These are phyloP conservation scores for Pigoraptor vietnamica DNA, from an alignment of 78 protist genomes.

Conservation along the genomic window DNA sequence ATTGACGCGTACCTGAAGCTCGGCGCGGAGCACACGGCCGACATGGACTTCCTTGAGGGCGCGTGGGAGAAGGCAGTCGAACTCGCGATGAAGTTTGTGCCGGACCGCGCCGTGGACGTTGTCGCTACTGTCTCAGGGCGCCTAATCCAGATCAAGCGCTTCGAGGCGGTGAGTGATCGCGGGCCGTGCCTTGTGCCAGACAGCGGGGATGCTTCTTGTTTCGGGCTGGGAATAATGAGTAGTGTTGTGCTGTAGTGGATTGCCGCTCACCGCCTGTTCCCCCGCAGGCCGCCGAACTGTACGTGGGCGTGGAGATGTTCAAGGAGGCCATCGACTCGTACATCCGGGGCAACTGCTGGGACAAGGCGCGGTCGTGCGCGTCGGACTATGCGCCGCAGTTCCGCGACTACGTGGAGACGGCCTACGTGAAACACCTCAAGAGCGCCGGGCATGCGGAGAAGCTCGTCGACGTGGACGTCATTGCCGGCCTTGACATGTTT, in stretches of 20 bases:
- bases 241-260: too few relatives aligned
- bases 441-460: neutral
- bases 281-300: constrained; percentile 29
- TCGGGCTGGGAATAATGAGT: too few relatives aligned
- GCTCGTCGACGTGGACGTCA: neutral
- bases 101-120: constrained; percentile 25
- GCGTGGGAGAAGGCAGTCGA: constrained; percentile 50
- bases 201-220: neutral
- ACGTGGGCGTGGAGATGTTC: constrained; percentile 33
- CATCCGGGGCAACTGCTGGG: constrained; percentile 33
- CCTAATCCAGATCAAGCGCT: constrained; percentile 9
- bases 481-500: constrained; percentile 23
- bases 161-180: neutral
- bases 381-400: neutral
- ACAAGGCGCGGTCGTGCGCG: constrained; percentile 34
- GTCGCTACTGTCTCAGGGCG: neutral
- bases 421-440: neutral
- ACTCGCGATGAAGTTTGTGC: constrained; percentile 44
- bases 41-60: neutral
- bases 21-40: neutral
- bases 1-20: constrained; percentile 55
- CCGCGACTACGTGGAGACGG: constrained; percentile 7
- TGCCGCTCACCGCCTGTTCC: too few relatives aligned
- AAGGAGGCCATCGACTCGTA: constrained; percentile 54
- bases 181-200: neutral